phyloP scores from a whole-genome alignment of 2,329 filamentous ascomycete genomes.

The Verticillium nubilum region DNA sequence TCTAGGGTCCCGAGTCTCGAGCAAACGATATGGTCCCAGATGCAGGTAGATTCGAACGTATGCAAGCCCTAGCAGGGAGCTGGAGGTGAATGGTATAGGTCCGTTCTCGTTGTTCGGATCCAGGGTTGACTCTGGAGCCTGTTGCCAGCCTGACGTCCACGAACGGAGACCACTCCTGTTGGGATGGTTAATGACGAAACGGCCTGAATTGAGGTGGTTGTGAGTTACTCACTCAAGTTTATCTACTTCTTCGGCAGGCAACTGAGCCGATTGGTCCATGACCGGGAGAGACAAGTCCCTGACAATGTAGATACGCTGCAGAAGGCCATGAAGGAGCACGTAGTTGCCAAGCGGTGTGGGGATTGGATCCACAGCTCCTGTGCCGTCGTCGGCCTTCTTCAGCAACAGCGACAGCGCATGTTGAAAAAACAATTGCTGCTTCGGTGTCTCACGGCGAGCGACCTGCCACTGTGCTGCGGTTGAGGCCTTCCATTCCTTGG shows the following conservation, averaged over 20 bases:
- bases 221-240: conserved; percentile 24
- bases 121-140: conserved; percentile 30
- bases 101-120: conserved; percentile 34
- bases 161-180: conserved; percentile 26
- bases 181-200: background rate
- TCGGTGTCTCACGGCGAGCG: conserved; percentile 18
- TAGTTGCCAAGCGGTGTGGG: conserved; percentile 32
- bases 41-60: conserved; percentile 41
- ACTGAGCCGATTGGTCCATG: conserved; percentile 21
- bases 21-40: conserved; percentile 34
- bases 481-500: conserved; percentile 29
- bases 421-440: conserved; percentile 29
- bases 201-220: no score
- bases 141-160: conserved; percentile 32
- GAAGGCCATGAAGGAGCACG: conserved; percentile 27
- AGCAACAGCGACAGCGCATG: conserved; percentile 27
- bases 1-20: conserved; percentile 35
- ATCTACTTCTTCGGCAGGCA: conserved; percentile 27
- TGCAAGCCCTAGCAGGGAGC: conserved; percentile 37
- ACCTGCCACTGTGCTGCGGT: conserved; percentile 22
- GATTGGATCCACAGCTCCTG: conserved; percentile 24
- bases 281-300: conserved; percentile 28
- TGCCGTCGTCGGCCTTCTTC: conserved; percentile 19
- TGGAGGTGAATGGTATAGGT: conserved; percentile 37
- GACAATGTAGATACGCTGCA: conserved; percentile 32